Evolutionary conservation across 768 basidiomycete genomes (phyloP).

Genomic region (Amanita rimosa): DNA sequence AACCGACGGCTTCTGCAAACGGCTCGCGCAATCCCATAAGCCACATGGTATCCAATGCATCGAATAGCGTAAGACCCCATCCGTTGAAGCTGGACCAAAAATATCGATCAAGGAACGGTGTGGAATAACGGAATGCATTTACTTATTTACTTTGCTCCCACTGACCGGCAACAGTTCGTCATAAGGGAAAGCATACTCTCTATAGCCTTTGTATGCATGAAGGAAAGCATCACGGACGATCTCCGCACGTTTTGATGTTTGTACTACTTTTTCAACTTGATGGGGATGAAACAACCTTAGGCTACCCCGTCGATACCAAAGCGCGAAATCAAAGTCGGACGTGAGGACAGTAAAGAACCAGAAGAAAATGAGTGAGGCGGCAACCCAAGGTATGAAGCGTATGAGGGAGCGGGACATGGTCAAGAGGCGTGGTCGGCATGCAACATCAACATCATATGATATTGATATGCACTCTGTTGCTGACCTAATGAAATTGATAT

Average conservation of each 20-base stretch:
- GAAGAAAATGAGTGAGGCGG: neutral
- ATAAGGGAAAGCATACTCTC: conserved; percentile 34
- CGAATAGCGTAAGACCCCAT: conserved; percentile 66
- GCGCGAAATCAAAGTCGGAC: neutral
- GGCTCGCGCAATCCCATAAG: conserved; percentile 64
- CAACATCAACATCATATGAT: neutral
- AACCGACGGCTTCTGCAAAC: conserved; percentile 47
- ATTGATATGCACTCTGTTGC: neutral
- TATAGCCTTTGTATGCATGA: conserved; percentile 50
- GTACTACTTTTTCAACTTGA: too few species aligned
- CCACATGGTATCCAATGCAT: conserved; percentile 76
- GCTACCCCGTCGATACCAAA: neutral
- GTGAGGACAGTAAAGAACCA: neutral
- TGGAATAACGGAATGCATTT: conserved; percentile 11
- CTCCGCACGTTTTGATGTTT: conserved; percentile 26
- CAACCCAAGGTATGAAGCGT: neutral
- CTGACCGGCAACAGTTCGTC: conserved; percentile 50
- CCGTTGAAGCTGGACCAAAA: conserved; percentile 46
- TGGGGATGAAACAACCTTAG: neutral
- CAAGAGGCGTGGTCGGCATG: neutral
- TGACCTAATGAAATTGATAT: neutral
- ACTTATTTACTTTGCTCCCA: conserved; percentile 44
- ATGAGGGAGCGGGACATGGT: neutral
- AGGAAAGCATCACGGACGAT: conserved; percentile 47
- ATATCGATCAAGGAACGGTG: conserved; percentile 1